These are phyloP conservation scores for Teratosphaeriaceae sp. DNA, from an alignment of 2,329 filamentous ascomycete species.

Conservation along the genomic window DNA sequence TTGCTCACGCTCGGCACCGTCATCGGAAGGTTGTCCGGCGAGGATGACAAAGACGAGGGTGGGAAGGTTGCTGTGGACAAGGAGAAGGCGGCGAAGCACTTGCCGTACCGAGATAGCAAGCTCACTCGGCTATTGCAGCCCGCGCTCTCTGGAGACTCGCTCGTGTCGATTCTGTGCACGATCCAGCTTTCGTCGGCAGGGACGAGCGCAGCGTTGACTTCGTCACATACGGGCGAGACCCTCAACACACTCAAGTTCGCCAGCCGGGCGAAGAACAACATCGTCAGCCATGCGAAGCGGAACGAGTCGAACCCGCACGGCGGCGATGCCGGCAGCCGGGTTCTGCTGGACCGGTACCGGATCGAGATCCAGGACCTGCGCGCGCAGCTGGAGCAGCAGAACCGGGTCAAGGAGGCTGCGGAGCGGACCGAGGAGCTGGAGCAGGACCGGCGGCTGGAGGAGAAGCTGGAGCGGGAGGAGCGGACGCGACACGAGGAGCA, in stretches of 20 bases:
- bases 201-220: constrained; percentile 58
- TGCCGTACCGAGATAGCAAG: constrained; percentile 97
- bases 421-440: constrained; percentile 59
- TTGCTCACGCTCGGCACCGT: constrained; percentile 91
- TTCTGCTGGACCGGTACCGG: constrained; percentile 85
- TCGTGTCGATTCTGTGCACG: constrained; percentile 96
- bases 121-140: constrained; percentile 87
- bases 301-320: constrained; percentile 76
- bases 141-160: constrained; percentile 83
- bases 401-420: constrained; percentile 53
- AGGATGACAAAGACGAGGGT: constrained; percentile 70
- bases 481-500: constrained; percentile 77
- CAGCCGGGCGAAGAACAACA: constrained; percentile 93
- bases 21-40: constrained; percentile 83
- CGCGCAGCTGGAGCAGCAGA: constrained; percentile 74
- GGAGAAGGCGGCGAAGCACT: constrained; percentile 64
- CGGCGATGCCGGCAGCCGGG: constrained; percentile 75
- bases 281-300: constrained; percentile 92
- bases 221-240: constrained; percentile 77
- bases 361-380: constrained; percentile 84
- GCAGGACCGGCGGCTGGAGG: constrained; percentile 60
- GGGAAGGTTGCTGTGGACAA: constrained; percentile 49
- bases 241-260: constrained; percentile 96
- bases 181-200: constrained; percentile 80
- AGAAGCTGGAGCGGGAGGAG: constrained; percentile 69